Evolutionary conservation across 176 grass and related monocot species (phyloP).

Genomic region (Hyparrhenia diplandra): DNA sequence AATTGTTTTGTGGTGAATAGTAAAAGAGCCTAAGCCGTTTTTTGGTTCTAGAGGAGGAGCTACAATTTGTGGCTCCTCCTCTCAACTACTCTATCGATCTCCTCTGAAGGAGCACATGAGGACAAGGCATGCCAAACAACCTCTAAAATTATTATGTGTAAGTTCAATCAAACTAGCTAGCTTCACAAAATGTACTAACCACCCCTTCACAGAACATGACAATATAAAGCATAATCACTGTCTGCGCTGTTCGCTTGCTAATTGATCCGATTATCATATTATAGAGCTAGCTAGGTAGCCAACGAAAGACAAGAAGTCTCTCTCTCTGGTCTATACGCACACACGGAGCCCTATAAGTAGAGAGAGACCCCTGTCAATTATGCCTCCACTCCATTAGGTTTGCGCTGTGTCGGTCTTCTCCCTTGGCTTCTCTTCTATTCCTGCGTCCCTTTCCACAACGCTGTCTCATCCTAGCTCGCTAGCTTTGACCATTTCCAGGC

Average conservation of each 20-base stretch:
- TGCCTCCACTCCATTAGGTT: slow-evolving; percentile 7
- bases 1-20: too few relatives aligned
- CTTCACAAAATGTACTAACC: not conserved
- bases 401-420: slow-evolving; percentile 10
- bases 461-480: not conserved
- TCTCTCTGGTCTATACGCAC: not conserved
- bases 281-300: slow-evolving; percentile 2
- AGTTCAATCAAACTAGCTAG: not conserved
- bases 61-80: too few relatives aligned
- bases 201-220: not conserved
- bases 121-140: not conserved
- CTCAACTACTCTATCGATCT: too few relatives aligned
- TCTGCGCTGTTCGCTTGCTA: not conserved
- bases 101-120: too few relatives aligned
- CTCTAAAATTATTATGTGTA: not conserved
- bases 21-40: too few relatives aligned
- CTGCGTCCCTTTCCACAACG: slow-evolving; percentile 24
- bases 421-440: slow-evolving; percentile 16
- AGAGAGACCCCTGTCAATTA: slow-evolving; percentile 3
- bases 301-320: slow-evolving; percentile 8
- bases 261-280: not conserved
- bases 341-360: slow-evolving; percentile 37
- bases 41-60: too few relatives aligned
- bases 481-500: slow-evolving; percentile 22
- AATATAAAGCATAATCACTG: not conserved